Evolutionary conservation across 192 early-diverging fungal genomes (phyloP), one percentile per base, ranked within the genome.

Genomic region (Coemansia sp.): DNA sequence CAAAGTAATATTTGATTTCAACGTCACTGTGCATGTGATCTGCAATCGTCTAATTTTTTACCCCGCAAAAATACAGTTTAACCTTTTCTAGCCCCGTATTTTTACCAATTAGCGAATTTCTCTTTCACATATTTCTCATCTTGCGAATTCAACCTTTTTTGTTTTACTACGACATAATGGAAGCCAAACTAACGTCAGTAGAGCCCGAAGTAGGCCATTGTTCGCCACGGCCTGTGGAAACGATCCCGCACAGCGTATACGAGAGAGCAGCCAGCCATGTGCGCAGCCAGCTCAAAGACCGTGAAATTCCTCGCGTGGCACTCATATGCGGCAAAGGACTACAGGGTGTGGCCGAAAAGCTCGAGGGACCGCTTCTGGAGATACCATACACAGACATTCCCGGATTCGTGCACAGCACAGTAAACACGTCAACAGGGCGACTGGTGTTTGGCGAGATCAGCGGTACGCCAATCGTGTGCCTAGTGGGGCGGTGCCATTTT

Each of bases 401-500:
- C 14, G 87, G 90, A 17, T 97, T 97, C 68, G 86, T 87, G 42
- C 67, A 64, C 56, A 89, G 88, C 77, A 92, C 89, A 20, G 63
- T 82, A 12, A 60, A 71, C 9, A 74, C 57, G 20, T 34, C 78
- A 18, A 52, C 73, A 1, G 82, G 83, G 2, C 26, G 57, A 0
- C 76, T 97, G 23, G 91, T 92, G 8, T 93, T 95, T 82, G 93
- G 92, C 60, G 84, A 87, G 49, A 79, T 97, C 49, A 82, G 87
- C 37, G 84, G 86, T 42, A 84, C 79, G 18, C 84, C 86, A 24
- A 85, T 85, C 4, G 89, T 94, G 34, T 90, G 87, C 72, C 90
- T 95, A 82, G 89, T 92, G 9, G 94, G 94, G n/a, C 82, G 94
- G 23, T 91, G 87, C 82, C 94, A 96, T 70, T 87, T 84, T 49